phyloP scores from a whole-genome alignment of 139 green algal genomes.

The Desmodesmus armatus region DNA sequence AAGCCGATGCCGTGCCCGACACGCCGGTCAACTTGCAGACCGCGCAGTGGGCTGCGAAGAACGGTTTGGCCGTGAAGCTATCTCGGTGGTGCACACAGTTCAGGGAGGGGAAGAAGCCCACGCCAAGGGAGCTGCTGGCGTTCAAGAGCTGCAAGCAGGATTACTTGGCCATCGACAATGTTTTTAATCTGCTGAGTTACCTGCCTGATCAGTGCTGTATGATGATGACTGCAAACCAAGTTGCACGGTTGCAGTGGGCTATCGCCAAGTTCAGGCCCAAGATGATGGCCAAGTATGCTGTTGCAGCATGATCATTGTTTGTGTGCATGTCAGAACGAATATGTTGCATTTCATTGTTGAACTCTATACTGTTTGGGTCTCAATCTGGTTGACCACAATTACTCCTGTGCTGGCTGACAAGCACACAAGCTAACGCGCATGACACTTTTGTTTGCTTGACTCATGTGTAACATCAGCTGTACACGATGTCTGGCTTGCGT shows the following conservation, averaged over 20 bases:
- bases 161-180: conserved; percentile 4
- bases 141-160: conserved; percentile 18
- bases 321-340: too few relatives aligned
- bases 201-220: conserved; percentile 21
- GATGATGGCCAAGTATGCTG: conserved; percentile 27
- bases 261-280: neutral
- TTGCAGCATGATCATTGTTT: too few relatives aligned
- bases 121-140: neutral
- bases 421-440: too few relatives aligned
- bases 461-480: too few relatives aligned
- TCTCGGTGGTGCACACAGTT: conserved; percentile 17
- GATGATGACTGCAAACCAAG: conserved; percentile 17
- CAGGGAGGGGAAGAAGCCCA: neutral
- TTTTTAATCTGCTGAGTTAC: conserved; percentile 37
- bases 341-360: too few relatives aligned
- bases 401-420: too few relatives aligned
- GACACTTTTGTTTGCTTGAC: too few relatives aligned
- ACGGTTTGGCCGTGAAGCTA: neutral
- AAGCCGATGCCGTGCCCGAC: conserved; percentile 26
- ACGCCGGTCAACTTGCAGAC: conserved; percentile 14
- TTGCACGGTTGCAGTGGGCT: conserved; percentile 34
- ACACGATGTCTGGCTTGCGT: too few relatives aligned
- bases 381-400: too few relatives aligned
- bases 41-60: neutral
- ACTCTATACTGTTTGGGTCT: too few relatives aligned